Conservation (phyloP, 2,329 filamentous ascomycete genomes). For the Cordyceps farinosa region DNA sequence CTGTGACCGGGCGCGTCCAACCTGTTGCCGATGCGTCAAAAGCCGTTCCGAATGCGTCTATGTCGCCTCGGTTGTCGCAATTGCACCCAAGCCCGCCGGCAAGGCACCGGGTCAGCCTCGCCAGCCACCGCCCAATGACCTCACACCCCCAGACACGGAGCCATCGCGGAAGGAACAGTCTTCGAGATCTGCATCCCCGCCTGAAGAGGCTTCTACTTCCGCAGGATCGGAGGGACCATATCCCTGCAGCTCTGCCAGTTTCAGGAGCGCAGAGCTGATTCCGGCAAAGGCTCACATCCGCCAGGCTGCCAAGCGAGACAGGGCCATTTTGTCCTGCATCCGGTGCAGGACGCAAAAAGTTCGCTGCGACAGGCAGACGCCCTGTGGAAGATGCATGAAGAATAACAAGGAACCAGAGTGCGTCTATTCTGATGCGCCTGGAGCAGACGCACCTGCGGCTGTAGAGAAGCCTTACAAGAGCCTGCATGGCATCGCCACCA, state of each 20-base stretch:
- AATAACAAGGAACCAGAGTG: slow-evolving; percentile 15
- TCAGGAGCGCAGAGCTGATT: slow-evolving; percentile 2
- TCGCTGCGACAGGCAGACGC: slow-evolving; percentile 11
- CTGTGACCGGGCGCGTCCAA: slow-evolving; percentile 12
- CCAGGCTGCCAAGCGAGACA: slow-evolving; percentile 7
- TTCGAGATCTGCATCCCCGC: neutral
- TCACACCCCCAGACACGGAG: neutral
- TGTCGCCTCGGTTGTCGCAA: neutral
- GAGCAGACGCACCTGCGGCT: neutral
- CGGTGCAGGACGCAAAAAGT: slow-evolving; percentile 17
- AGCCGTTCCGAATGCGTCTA: neutral
- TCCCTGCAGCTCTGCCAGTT: neutral
- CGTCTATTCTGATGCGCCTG: neutral
- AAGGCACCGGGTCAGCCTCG: neutral
- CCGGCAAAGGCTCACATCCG: neutral
- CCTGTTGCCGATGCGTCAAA: slow-evolving; percentile 11
- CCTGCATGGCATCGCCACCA: slow-evolving; percentile 13
- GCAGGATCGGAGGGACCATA: neutral
- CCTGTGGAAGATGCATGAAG: slow-evolving; percentile 16
- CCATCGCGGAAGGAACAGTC: neutral
- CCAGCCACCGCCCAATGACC: neutral
- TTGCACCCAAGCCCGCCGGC: neutral
- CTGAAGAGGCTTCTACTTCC: neutral
- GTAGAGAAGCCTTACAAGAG: slow-evolving; percentile 2
- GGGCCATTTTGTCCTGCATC: slow-evolving; percentile 17